Percentiles rank a stretch among this genome's conserved stretches.
Conservation (phyloP, 75 land plant species). For the Isoetes taiwanensis region DNA sequence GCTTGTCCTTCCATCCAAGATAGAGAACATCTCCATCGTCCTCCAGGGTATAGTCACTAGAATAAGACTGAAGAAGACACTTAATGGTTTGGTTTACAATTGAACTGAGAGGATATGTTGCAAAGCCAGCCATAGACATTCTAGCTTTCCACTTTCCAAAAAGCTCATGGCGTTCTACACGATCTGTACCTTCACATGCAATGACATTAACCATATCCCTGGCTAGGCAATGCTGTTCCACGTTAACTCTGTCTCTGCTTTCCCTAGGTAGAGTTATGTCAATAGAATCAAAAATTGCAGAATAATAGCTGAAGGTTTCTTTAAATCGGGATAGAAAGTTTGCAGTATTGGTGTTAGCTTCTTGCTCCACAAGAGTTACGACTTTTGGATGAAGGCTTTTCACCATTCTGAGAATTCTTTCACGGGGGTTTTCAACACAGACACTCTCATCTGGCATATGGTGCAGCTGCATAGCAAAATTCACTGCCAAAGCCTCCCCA, state of each 20-base stretch:
- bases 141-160: conserved; percentile 23
- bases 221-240: conserved; percentile 27
- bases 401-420: conserved; percentile 17
- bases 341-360: conserved; percentile 24
- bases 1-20: conserved; percentile 19
- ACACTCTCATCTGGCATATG: conserved; percentile 34
- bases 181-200: conserved; percentile 24
- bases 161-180: conserved; percentile 23
- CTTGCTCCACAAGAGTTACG: conserved; percentile 26
- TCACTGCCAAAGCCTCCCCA: conserved; percentile 24
- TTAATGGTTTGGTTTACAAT: conserved; percentile 12
- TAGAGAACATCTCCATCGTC: conserved; percentile 19
- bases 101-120: conserved; percentile 13
- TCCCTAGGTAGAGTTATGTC: conserved; percentile 16
- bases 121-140: conserved; percentile 25
- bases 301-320: conserved; percentile 19
- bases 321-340: conserved; percentile 18
- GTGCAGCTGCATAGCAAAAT: conserved; percentile 24
- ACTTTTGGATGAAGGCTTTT: conserved; percentile 19
- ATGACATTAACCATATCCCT: conserved; percentile 24
- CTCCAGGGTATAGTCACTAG: conserved; percentile 9
- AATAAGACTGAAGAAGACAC: conserved; percentile 9
- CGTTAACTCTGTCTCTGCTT: conserved; percentile 9
- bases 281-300: conserved; percentile 22
- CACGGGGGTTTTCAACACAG: conserved; percentile 17